Evolutionary conservation across 495 filamentous ascomycete genomes (phyloP).

Genomic region (Margaritispora aquatica): DNA sequence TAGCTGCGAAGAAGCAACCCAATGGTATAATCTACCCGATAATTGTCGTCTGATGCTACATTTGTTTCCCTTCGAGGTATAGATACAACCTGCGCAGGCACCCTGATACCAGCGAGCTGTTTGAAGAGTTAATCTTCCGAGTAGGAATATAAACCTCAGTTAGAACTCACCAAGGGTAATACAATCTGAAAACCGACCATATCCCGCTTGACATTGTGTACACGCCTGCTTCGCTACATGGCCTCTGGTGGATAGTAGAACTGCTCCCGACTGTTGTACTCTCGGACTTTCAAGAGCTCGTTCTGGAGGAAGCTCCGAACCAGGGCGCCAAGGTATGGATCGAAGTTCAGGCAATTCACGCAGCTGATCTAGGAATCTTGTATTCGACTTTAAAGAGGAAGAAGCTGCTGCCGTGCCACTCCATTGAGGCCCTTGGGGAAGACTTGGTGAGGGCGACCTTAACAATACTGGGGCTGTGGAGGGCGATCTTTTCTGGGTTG

Average conservation of each 20-base stretch:
- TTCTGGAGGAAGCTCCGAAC: constrained; percentile 16
- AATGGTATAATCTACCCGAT: background rate
- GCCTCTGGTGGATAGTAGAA: constrained; percentile 8
- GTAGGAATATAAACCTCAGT: too few relatives aligned
- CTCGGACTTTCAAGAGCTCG: constrained; percentile 6
- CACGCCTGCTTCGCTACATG: constrained; percentile 1
- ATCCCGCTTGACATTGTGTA: constrained; percentile 12
- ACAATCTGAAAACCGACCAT: constrained; percentile 17
- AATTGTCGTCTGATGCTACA: constrained; percentile 14
- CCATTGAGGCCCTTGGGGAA: too few relatives aligned
- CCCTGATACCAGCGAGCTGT: constrained; percentile 20
- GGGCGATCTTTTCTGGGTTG: background rate
- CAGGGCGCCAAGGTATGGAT: constrained; percentile 17
- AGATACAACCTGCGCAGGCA: constrained; percentile 13
- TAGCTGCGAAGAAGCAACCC: background rate
- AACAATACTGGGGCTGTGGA: too few relatives aligned
- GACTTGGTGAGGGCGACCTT: too few relatives aligned
- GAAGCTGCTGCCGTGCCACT: too few relatives aligned
- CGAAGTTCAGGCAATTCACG: constrained; percentile 11
- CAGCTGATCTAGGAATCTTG: constrained; percentile 10
- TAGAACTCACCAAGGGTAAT: constrained; percentile 9
- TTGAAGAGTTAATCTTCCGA: too few relatives aligned
- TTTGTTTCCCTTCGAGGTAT: constrained; percentile 15
- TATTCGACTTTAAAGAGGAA: background rate
- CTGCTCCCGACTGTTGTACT: constrained; percentile 12